phyloP scores from a whole-genome alignment of 164 flowering plant species.

The Chimonanthus salicifolius region DNA sequence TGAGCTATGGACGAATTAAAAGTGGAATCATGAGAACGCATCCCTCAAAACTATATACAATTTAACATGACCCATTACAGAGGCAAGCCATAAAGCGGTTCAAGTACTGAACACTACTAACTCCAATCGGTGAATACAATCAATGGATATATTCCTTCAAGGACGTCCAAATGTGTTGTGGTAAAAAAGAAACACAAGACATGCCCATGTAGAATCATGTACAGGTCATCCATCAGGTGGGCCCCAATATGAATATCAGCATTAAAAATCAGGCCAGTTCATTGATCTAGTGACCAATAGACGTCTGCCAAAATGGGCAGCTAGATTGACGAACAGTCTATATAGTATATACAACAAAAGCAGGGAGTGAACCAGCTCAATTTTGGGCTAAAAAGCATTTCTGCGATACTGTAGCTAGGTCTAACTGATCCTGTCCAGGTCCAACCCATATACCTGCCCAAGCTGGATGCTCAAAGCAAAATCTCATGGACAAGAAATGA shows the following conservation, averaged over 20 bases:
- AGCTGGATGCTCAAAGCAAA: no score
- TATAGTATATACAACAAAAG: background rate
- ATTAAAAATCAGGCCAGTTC: background rate
- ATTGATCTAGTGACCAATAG: background rate
- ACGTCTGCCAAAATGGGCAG: background rate
- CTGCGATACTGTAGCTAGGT: background rate
- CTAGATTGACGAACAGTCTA: background rate
- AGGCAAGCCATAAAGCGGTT: no score
- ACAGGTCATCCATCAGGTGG: background rate
- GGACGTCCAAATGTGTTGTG: background rate
- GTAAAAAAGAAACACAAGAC: background rate
- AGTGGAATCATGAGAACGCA: no score
- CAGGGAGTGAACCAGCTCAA: background rate
- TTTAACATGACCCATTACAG: no score
- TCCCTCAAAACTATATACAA: no score
- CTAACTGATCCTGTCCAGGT: no score
- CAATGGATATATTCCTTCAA: background rate
- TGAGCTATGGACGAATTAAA: no score
- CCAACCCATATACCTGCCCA: no score
- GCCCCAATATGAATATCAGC: background rate
- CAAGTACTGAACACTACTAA: no score
- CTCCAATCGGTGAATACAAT: no score
- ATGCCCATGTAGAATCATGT: background rate
- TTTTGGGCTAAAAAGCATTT: background rate
- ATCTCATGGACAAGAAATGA: no score